Percentiles rank a stretch among this genome's conserved stretches.
These are phyloP conservation scores for Physaria fendleri DNA, from an alignment of 345 rosid genomes.

Conservation along the genomic window DNA sequence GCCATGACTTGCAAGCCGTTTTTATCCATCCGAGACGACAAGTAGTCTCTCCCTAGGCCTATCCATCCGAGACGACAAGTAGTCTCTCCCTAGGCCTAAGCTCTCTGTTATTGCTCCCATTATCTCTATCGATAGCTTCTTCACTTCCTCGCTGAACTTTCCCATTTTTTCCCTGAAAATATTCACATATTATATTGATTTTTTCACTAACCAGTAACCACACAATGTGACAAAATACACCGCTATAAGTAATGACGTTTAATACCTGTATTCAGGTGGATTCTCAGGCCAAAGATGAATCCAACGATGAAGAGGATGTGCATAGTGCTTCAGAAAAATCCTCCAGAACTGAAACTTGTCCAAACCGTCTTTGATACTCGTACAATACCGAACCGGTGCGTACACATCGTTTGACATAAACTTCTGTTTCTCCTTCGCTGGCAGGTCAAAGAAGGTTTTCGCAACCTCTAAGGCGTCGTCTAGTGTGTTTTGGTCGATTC, in stretches of 20 bases:
- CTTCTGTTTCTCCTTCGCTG: slow-evolving; percentile 41
- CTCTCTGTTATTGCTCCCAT: slow-evolving; percentile 46
- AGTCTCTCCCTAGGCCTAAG: slow-evolving; percentile 42
- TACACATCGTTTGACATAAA: slow-evolving; percentile 47
- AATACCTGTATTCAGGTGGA: slow-evolving; percentile 48
- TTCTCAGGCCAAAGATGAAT: slow-evolving; percentile 53
- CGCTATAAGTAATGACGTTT: slow-evolving; percentile 16
- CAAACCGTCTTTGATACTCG: slow-evolving; percentile 49
- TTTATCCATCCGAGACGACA: slow-evolving; percentile 33
- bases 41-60: too few relatives aligned
- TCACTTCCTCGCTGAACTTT: slow-evolving; percentile 33
- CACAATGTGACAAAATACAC: slow-evolving; percentile 5
- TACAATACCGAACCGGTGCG: slow-evolving; percentile 51
- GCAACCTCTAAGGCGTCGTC: slow-evolving; percentile 47
- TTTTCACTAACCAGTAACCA: too few relatives aligned
- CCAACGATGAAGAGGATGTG: slow-evolving; percentile 56
- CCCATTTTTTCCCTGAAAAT: slow-evolving; percentile 60
- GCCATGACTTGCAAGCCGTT: slow-evolving; percentile 58
- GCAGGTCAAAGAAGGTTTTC: slow-evolving; percentile 36
- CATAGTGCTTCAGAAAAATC: slow-evolving; percentile 62
- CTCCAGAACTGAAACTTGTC: slow-evolving; percentile 61
- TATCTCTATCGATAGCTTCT: slow-evolving; percentile 37
- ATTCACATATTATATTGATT: too few relatives aligned
- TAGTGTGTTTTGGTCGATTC: slow-evolving; percentile 39
- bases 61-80: too few relatives aligned